Conservation (phyloP, 176 grass and related monocot genomes). For the Hyparrhenia diplandra region DNA sequence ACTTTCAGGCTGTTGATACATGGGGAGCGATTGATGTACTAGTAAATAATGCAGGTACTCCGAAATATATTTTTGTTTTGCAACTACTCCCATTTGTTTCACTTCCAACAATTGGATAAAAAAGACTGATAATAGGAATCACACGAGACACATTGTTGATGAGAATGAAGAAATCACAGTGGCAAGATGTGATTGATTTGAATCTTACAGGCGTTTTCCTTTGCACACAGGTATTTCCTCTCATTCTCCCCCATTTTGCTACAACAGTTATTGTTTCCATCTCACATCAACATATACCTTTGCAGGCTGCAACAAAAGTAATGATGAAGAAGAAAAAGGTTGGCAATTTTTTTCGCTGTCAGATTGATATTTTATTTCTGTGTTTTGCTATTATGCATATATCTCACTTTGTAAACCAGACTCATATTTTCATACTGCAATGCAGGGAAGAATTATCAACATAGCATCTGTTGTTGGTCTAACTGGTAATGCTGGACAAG, state of each 20-base stretch:
- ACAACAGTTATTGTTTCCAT: not conserved
- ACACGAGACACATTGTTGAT: conserved; percentile 92
- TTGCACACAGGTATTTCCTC: conserved; percentile 73
- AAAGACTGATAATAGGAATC: conserved; percentile 64
- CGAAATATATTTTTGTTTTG: not conserved
- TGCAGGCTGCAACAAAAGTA: too few relatives aligned
- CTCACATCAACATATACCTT: conserved; percentile 12
- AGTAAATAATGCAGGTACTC: conserved; percentile 92
- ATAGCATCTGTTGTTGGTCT: conserved; percentile 95
- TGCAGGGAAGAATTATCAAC: conserved; percentile 92
- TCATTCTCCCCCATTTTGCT: not conserved
- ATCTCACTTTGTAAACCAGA: not conserved
- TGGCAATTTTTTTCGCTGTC: too few relatives aligned
- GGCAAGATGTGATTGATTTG: conserved; percentile 96
- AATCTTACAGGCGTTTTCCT: conserved; percentile 97
- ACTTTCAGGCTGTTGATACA: conserved; percentile 61
- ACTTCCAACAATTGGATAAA: not conserved
- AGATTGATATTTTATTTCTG: not conserved
- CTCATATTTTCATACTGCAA: conserved; percentile 10
- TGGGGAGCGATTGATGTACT: conserved; percentile 95
- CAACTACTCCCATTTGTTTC: conserved; percentile 2
- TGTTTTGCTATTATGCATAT: not conserved
- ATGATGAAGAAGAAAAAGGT: too few relatives aligned
- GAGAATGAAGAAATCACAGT: conserved; percentile 99
- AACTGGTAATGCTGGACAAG: conserved; percentile 83